These are phyloP conservation scores for Kwoniella sp. DNA, from an alignment of 768 basidiomycete genomes.

Conservation along the genomic window DNA sequence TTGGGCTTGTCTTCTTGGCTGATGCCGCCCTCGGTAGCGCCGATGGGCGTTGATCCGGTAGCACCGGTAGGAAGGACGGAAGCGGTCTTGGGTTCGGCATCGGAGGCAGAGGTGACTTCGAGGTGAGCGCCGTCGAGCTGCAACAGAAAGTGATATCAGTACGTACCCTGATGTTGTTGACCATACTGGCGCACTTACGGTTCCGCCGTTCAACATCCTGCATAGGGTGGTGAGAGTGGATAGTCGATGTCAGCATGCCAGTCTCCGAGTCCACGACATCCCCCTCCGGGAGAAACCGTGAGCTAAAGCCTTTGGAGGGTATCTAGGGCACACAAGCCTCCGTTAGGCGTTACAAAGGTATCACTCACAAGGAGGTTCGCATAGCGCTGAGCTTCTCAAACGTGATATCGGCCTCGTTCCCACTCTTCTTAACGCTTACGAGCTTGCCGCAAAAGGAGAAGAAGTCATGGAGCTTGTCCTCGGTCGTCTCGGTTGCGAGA, in stretches of 20 bases:
- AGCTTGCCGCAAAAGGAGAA: constrained; percentile 79
- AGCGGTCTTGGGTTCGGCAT: constrained; percentile 49
- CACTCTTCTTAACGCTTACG: constrained; percentile 55
- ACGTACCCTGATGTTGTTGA: neutral
- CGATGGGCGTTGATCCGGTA: constrained; percentile 50
- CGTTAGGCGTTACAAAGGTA: too few species aligned
- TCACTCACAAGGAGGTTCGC: constrained; percentile 38
- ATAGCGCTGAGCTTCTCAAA: constrained; percentile 69
- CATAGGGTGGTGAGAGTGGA: constrained; percentile 36
- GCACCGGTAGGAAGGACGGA: constrained; percentile 50
- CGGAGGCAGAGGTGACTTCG: constrained; percentile 69
- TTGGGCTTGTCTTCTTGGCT: constrained; percentile 87
- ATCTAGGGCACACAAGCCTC: too few species aligned
- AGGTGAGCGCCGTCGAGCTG: constrained; percentile 71
- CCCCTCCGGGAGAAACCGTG: neutral
- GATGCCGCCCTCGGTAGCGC: constrained; percentile 55
- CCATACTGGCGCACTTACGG: constrained; percentile 40
- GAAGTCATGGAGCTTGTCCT: constrained; percentile 68
- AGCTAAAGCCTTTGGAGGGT: too few species aligned
- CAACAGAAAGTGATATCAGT: neutral
- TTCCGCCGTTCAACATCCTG: constrained; percentile 58
- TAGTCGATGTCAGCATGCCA: neutral
- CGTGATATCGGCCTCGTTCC: constrained; percentile 65
- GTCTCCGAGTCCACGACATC: neutral
- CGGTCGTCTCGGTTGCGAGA: constrained; percentile 68